Percentiles rank a stretch among this genome's conserved stretches.
Evolutionary conservation across 306 rosid genomes (phyloP).

Genomic region (Cicer judaicum): DNA sequence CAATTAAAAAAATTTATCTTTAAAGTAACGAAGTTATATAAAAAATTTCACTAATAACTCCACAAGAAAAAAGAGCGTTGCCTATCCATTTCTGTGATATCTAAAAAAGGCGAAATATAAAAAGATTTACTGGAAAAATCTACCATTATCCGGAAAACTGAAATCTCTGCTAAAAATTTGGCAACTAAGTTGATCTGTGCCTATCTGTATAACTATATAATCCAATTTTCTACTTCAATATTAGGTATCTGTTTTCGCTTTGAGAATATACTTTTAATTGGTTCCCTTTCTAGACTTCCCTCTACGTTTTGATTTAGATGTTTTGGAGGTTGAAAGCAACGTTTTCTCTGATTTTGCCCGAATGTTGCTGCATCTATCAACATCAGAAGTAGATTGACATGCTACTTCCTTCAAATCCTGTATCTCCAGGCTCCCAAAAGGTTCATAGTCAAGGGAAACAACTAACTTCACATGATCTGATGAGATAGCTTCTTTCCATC

Average conservation of each 20-base stretch:
- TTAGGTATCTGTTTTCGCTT: constrained; percentile 53
- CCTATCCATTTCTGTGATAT: constrained; percentile 51
- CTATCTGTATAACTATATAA: constrained; percentile 53
- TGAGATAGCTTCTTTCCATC: constrained; percentile 76
- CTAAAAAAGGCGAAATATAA: constrained; percentile 43
- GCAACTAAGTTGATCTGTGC: constrained; percentile 59
- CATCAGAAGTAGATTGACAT: constrained; percentile 43
- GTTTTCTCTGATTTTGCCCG: constrained; percentile 48
- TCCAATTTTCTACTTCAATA: constrained; percentile 47
- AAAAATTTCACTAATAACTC: constrained; percentile 37
- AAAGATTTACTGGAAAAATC: constrained; percentile 53
- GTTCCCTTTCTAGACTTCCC: constrained; percentile 57
- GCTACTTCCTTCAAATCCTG: constrained; percentile 45
- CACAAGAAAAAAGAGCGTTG: constrained; percentile 38
- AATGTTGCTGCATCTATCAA: constrained; percentile 47
- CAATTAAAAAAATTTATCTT: not conserved
- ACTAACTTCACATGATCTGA: constrained; percentile 64
- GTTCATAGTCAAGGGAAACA: constrained; percentile 49
- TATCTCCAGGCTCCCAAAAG: constrained; percentile 44
- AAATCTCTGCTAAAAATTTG: constrained; percentile 63
- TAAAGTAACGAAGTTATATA: constrained; percentile 45
- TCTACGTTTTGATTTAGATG: constrained; percentile 54
- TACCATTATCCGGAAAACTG: constrained; percentile 63
- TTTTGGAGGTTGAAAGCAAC: constrained; percentile 47
- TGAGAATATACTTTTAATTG: constrained; percentile 63